Base-by-base conservation (phyloP, 805 yeast genomes). In the Schwanniomyces sp. region DNA sequence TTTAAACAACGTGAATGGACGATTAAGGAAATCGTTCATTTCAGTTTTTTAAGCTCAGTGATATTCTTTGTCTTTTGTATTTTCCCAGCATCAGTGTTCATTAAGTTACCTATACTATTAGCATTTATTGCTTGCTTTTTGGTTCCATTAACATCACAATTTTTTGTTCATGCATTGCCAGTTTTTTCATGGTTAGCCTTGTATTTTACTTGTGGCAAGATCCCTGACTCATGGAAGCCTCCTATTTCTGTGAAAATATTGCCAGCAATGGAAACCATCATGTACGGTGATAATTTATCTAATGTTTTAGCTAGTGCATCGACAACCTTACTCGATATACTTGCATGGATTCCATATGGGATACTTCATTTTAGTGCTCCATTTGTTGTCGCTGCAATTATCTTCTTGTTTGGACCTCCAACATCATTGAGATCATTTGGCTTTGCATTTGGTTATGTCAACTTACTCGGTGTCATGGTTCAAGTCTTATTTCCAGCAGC, bases 301-400 rank as follows among this genome's bases (percentile, higher is more conserved):
- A 88, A 86, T 56, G 83, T 91, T 21, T 76, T 91, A 58, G 94
- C 97, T 1, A 80, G 91, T 5, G 74, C 83, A 12, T 84, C 86
- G 14, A 80, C 76, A 51, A 64, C 86, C 2, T 56, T 82, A 6
- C 70, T 88, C 46, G 98, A 91, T 62, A 73, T 91, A n/a, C 57
- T 89, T 43, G 97, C 97, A 4, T 91, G 97, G 97, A 67, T 92
- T 34, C 98, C 99, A 1, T 92, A 92, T 63, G 99, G 99, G 2
- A 63, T 94, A 11, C 74, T 88, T 48, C 99, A 92, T 70, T 92
- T 88, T 59, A 82, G 88, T n/a, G 80, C 89, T 11, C 98, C 99
- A 3, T 90, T 91, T 61, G 81, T 92, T 5, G 88, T 88, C 36
- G 92, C 97, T 0, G 80, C 75, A 1, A 62, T 91, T 44, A 68